Conservation (phyloP, 768 basidiomycete species). For the Tylopilus felleus region DNA sequence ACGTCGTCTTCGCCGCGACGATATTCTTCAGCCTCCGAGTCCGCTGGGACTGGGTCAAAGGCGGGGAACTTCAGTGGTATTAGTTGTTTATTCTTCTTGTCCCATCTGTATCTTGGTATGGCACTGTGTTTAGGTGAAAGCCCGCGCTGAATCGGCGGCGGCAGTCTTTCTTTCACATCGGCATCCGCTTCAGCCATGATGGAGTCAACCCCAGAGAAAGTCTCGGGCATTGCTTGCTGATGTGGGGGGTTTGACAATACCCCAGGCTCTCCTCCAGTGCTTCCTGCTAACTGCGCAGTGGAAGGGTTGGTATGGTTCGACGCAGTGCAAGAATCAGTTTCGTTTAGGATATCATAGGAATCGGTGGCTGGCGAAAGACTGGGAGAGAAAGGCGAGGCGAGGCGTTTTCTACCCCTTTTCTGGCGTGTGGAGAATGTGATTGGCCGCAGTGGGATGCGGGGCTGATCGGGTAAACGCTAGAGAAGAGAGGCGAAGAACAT, state of each 20-base stretch:
- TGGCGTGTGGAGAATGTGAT: neutral
- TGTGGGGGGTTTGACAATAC: neutral
- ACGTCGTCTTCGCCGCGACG: constrained; percentile 11
- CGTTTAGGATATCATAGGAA: neutral
- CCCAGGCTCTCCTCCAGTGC: neutral
- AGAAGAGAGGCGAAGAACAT: neutral
- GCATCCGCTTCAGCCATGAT: neutral
- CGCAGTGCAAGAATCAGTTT: neutral
- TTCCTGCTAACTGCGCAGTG: neutral
- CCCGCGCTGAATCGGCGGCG: neutral
- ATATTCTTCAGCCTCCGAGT: neutral
- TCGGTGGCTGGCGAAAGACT: neutral
- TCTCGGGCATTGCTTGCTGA: neutral
- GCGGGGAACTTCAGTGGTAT: neutral
- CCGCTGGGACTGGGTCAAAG: neutral
- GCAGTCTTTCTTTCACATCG: neutral
- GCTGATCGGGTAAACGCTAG: constrained; percentile 28
- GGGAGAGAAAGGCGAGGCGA: neutral
- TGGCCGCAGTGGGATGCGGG: constrained; percentile 17
- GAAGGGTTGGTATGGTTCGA: neutral
- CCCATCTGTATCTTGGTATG: constrained; percentile 12
- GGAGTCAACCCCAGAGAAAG: neutral
- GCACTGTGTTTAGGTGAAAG: neutral
- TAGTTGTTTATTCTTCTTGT: neutral
- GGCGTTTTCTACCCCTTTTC: neutral